Percentiles rank a stretch among this genome's conserved stretches.
These are phyloP conservation scores for Pestalotiopsis sp. DNA, from an alignment of 2,329 filamentous ascomycete species.

Conservation along the genomic window DNA sequence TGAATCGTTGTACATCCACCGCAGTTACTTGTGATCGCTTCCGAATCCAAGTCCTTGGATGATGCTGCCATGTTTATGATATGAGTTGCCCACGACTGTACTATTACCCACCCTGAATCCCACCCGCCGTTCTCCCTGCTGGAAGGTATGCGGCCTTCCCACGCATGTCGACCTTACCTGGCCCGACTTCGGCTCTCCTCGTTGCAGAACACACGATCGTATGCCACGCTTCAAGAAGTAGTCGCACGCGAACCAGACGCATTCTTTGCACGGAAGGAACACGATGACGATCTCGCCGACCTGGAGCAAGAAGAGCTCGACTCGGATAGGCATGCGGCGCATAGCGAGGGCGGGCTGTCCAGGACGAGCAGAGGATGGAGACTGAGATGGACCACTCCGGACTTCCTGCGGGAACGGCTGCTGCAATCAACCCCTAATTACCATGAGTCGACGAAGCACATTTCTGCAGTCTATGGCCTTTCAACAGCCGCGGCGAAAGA, in stretches of 20 bases:
- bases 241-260: constrained; percentile 1
- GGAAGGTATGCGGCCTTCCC: constrained; percentile 27
- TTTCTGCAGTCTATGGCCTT: constrained; percentile 22
- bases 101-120: background rate
- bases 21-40: background rate
- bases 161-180: constrained; percentile 32
- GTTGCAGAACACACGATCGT: constrained; percentile 9
- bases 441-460: constrained; percentile 14
- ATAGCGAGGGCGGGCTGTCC: background rate
- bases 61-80: constrained; percentile 6
- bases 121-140: background rate
- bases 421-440: background rate
- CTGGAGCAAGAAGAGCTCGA: background rate
- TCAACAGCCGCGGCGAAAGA: constrained; percentile 24
- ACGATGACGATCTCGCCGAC: background rate
- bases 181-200: constrained; percentile 22
- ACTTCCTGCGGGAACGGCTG: background rate
- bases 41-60: background rate
- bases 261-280: background rate
- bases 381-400: background rate
- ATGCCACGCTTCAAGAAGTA: constrained; percentile 18
- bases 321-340: background rate
- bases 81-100: background rate
- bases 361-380: background rate
- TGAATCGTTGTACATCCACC: background rate